Evolutionary conservation across 306 rosid species (phyloP).

Genomic region (Canavalia gladiata): DNA sequence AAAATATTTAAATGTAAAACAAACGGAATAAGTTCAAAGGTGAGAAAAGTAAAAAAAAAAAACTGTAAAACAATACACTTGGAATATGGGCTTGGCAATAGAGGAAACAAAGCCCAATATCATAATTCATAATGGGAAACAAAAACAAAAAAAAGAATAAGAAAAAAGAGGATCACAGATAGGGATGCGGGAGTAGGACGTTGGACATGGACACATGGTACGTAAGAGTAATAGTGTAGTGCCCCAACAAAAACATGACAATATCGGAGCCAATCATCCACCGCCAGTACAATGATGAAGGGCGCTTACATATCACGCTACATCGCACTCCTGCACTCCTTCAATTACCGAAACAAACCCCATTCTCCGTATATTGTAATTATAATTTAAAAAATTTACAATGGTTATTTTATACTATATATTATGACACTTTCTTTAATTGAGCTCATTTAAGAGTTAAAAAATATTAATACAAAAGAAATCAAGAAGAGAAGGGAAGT

Average conservation of each 20-base stretch:
- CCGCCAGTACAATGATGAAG: not conserved
- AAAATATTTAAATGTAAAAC: too few species aligned
- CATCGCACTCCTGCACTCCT: not conserved
- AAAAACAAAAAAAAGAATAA: too few species aligned
- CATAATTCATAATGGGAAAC: too few species aligned
- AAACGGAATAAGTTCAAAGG: too few species aligned
- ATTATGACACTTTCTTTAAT: not conserved
- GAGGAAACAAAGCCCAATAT: too few species aligned
- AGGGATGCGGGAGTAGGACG: not conserved
- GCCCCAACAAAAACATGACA: not conserved
- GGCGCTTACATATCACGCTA: constrained; percentile 48
- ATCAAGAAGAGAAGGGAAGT: not conserved
- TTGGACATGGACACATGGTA: not conserved
- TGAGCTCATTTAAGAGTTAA: not conserved
- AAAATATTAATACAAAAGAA: not conserved
- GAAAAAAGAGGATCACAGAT: too few species aligned
- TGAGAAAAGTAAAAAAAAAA: too few species aligned
- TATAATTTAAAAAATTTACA: not conserved
- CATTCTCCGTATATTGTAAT: not conserved
- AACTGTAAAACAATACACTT: too few species aligned
- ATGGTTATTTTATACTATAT: not conserved
- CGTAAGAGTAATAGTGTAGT: not conserved
- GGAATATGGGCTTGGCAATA: too few species aligned
- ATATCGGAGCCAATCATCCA: constrained; percentile 18
- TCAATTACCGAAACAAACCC: not conserved